Conservation (phyloP, 768 basidiomycete species). For the Termitomyces sp. region DNA sequence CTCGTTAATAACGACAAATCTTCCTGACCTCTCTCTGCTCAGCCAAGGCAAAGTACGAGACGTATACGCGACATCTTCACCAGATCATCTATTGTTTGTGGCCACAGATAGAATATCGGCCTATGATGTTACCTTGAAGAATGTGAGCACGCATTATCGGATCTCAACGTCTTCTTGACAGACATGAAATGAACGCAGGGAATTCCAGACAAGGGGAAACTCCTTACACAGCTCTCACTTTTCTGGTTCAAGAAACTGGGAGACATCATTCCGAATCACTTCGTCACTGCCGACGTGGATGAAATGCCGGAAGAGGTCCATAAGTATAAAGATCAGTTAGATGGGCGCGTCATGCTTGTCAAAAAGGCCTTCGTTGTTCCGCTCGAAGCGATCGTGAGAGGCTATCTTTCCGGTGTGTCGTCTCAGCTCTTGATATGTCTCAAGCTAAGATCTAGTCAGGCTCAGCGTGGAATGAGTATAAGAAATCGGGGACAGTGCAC, state of each 20-base stretch:
- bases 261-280: conserved; percentile 82
- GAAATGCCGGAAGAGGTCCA: conserved; percentile 80
- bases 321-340: conserved; percentile 69
- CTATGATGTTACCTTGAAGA: conserved; percentile 91
- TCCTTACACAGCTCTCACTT: conserved; percentile 84
- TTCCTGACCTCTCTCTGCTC: conserved; percentile 60
- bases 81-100: conserved; percentile 79
- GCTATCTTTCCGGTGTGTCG: conserved; percentile 83
- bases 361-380: conserved; percentile 83
- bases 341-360: conserved; percentile 89
- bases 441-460: conserved; percentile 39
- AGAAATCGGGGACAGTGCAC: conserved; percentile 82
- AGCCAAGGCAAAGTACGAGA: conserved; percentile 96
- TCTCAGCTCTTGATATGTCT: neutral
- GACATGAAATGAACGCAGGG: conserved; percentile 47
- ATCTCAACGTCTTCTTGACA: conserved; percentile 3
- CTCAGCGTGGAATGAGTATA: conserved; percentile 94
- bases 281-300: conserved; percentile 70
- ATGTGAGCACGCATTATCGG: conserved; percentile 49
- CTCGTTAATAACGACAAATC: conserved; percentile 48
- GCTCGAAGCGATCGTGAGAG: conserved; percentile 92
- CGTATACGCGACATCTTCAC: conserved; percentile 74
- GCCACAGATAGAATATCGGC: conserved; percentile 96
- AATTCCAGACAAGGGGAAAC: conserved; percentile 88
- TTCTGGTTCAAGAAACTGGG: conserved; percentile 92